Percentiles rank a stretch among this genome's conserved stretches.
These are phyloP conservation scores for Acacia confusa DNA, from an alignment of 306 rosid species.

Conservation along the genomic window DNA sequence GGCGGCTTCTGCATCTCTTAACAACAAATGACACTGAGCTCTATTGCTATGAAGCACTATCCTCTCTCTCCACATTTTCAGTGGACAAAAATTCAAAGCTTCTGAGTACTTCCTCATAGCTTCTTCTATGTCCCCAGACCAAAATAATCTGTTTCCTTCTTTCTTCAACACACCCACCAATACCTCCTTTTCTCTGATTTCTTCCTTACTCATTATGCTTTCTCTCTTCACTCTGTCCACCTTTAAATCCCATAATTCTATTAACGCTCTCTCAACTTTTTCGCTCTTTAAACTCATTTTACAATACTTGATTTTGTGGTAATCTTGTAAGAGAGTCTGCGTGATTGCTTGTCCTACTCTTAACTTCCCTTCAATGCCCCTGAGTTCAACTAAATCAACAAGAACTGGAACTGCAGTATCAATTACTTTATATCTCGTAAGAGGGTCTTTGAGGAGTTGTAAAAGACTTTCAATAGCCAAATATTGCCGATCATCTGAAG, in stretches of 20 bases:
- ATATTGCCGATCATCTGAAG: constrained; percentile 55
- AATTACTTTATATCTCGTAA: constrained; percentile 46
- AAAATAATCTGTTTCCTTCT: constrained; percentile 51
- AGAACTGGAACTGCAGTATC: constrained; percentile 44
- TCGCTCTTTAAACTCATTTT: constrained; percentile 42
- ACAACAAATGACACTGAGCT: constrained; percentile 64
- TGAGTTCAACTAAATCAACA: constrained; percentile 58
- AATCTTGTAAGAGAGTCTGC: constrained; percentile 52
- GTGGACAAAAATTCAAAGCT: constrained; percentile 51
- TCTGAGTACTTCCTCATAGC: constrained; percentile 60
- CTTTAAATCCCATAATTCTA: constrained; percentile 66
- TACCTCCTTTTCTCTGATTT: constrained; percentile 44
- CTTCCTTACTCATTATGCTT: constrained; percentile 48
- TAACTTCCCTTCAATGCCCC: constrained; percentile 25
- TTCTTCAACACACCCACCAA: constrained; percentile 38
- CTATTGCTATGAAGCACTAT: constrained; percentile 69
- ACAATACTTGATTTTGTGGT: constrained; percentile 65
- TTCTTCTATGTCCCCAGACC: constrained; percentile 47
- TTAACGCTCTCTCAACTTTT: constrained; percentile 43
- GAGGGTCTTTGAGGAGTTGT: constrained; percentile 61
- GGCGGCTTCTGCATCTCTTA: constrained; percentile 50
- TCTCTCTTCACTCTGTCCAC: constrained; percentile 64
- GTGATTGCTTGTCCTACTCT: constrained; percentile 56
- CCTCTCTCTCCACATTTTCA: constrained; percentile 49
- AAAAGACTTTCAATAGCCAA: constrained; percentile 60